Evolutionary conservation across 305 asterid genomes (phyloP), one percentile per base, ranked within the genome.

Genomic region (Ilex paraguariensis): DNA sequence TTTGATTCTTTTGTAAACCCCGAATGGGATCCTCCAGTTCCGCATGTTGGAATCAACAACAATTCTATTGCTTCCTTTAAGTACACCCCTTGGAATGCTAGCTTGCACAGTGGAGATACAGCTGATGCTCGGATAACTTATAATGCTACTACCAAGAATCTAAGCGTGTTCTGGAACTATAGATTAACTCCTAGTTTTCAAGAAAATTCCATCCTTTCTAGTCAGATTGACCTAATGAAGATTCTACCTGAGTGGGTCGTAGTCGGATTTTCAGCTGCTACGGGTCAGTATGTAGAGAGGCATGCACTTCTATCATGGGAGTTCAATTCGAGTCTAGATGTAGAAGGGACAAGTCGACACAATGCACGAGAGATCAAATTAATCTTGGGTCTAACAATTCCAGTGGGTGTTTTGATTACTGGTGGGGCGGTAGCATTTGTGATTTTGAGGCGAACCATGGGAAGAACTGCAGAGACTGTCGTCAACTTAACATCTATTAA

Each of bases 281-380:
- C 81, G 0, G 79, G 80, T 0, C 0, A 0, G 15, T 4, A 49
- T 17, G 57, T 62, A 0, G 78, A 77, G 72, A 17, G 30, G 3
- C 73, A 77, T 30, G 54, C 1, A 2, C 70, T 82, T 28, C 59
- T 48, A 55, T 77, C 75, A 0, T 82, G 88, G 86, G 72, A 70
- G 0, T 82, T 80, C 65, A 63, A 11, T 49, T 73, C 84, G 7
- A 73, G 55, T 55, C 70, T 74, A 16, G 70, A 71, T 12, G 21
- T 15, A 45, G 28, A 54, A 21, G 49, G 51, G n/a, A 16, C 30
- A 21, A 16, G 14, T 2, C 56, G 62, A 13, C 44, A 51, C 13
- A 60, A 40, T 0, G 55, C 50, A 4, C 10, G 5, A 39, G 55
- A 57, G 36, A 46, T 15, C 17, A 74, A 62, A 61, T 45, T 78